Evolutionary conservation across 2,329 filamentous ascomycete genomes (phyloP).

Genomic region (Curvularia lunata): DNA sequence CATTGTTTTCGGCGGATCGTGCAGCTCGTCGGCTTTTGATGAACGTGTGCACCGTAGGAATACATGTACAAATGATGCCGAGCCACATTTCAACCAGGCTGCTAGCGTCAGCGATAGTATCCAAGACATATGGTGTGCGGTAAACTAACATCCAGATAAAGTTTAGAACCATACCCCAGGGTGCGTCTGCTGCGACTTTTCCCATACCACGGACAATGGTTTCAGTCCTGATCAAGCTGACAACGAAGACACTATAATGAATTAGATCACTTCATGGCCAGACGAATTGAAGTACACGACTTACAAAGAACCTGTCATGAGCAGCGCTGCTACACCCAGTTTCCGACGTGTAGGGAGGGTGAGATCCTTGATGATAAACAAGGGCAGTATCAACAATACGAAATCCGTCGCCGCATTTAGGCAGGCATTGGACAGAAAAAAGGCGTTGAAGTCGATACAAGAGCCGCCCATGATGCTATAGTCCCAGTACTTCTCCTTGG

Average conservation of each 20-base stretch:
- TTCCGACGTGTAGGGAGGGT: constrained; percentile 24
- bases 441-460: constrained; percentile 21
- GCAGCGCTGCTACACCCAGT: constrained; percentile 20
- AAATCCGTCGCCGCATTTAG: constrained; percentile 25
- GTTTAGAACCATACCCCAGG: constrained; percentile 23
- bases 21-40: constrained; percentile 1
- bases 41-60: constrained; percentile 22
- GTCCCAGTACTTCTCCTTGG: constrained; percentile 27
- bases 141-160: constrained; percentile 27
- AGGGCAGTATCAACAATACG: constrained; percentile 24
- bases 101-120: constrained; percentile 1
- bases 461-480: constrained; percentile 19
- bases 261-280: constrained; percentile 1
- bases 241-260: constrained; percentile 18
- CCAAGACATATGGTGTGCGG: too few relatives aligned
- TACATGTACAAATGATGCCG: constrained; percentile 24
- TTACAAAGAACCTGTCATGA: constrained; percentile 28
- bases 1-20: not conserved
- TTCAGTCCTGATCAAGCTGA: constrained; percentile 24
- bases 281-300: not conserved
- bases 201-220: constrained; percentile 17
- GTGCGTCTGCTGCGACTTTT: constrained; percentile 16
- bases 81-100: constrained; percentile 28
- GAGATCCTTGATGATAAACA: constrained; percentile 28
- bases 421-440: constrained; percentile 21